These are phyloP conservation scores for Bryoglossum gracile DNA, from an alignment of 495 filamentous ascomycete genomes.

Conservation along the genomic window DNA sequence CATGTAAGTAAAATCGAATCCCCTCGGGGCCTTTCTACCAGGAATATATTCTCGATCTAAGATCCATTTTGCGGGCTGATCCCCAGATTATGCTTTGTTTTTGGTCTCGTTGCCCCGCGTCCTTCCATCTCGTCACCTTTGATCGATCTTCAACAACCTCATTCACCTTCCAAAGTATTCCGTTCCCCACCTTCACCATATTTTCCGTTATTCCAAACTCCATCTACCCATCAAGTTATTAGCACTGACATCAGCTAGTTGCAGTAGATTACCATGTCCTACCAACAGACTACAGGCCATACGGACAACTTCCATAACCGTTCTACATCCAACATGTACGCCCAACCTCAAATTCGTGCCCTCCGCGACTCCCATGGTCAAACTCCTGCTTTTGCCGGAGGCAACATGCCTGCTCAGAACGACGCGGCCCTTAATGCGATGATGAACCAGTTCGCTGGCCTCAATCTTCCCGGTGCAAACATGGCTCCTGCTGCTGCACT, in stretches of 20 bases:
- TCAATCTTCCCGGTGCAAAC: constrained; percentile 30
- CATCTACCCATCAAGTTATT: background rate
- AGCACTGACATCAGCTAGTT: constrained; percentile 45
- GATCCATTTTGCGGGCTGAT: constrained; percentile 10
- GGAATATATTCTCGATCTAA: constrained; percentile 11
- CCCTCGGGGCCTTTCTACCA: background rate
- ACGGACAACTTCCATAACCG: constrained; percentile 14
- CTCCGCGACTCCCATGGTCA: constrained; percentile 20
- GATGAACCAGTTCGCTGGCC: constrained; percentile 34
- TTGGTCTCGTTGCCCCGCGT: background rate
- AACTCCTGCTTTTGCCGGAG: constrained; percentile 10
- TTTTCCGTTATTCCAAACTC: no score
- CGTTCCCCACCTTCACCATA: background rate
- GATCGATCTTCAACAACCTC: background rate
- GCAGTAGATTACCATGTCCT: constrained; percentile 27
- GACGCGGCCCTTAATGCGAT: constrained; percentile 23
- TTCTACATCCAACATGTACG: constrained; percentile 22
- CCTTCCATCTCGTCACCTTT: background rate
- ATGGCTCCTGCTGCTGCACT: constrained; percentile 25
- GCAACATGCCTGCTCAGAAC: constrained; percentile 2
- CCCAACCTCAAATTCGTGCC: constrained; percentile 18
- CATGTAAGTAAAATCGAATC: background rate
- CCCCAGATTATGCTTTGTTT: constrained; percentile 14
- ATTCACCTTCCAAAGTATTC: background rate
- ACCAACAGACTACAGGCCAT: constrained; percentile 21